Evolutionary conservation across 129 eudicot species (phyloP).

Genomic region (Pittosporum tobira): DNA sequence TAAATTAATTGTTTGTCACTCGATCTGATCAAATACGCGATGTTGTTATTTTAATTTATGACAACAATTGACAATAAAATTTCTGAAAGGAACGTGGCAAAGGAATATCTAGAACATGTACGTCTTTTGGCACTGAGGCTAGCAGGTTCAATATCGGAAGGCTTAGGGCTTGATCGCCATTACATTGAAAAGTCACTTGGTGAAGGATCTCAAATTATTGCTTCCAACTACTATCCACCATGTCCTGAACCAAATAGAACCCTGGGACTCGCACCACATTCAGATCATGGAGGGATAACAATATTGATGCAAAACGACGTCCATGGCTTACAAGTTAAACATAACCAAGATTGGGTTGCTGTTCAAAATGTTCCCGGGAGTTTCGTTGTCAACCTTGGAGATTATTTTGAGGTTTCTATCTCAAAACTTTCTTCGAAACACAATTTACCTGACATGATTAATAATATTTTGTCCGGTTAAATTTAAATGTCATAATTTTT

Average conservation of each 20-base stretch:
- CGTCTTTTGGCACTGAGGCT: conserved; percentile 18
- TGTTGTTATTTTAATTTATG: too few species aligned
- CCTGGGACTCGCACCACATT: conserved; percentile 28
- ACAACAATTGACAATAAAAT: too few species aligned
- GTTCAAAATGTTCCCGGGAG: conserved; percentile 25
- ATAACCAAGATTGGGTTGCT: conserved; percentile 19
- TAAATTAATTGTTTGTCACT: too few species aligned
- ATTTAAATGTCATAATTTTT: too few species aligned
- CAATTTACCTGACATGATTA: too few species aligned
- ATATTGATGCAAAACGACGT: conserved; percentile 28
- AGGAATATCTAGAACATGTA: conserved; percentile 17
- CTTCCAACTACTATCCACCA: conserved; percentile 28
- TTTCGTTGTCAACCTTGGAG: conserved; percentile 39
- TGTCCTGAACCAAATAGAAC: conserved; percentile 37
- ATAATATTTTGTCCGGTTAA: too few species aligned
- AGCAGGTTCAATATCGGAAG: conserved; percentile 24
- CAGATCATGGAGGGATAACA: conserved; percentile 34
- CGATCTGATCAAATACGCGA: too few species aligned
- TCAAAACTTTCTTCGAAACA: neutral
- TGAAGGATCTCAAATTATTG: conserved; percentile 20
- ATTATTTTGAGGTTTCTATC: conserved; percentile 28
- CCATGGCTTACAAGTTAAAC: conserved; percentile 31
- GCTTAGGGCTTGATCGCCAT: conserved; percentile 19
- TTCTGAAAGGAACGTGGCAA: conserved; percentile 15
- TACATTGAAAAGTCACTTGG: conserved; percentile 26